Conservation (phyloP, 148 eudicot genomes). For the Cornus controversa region DNA sequence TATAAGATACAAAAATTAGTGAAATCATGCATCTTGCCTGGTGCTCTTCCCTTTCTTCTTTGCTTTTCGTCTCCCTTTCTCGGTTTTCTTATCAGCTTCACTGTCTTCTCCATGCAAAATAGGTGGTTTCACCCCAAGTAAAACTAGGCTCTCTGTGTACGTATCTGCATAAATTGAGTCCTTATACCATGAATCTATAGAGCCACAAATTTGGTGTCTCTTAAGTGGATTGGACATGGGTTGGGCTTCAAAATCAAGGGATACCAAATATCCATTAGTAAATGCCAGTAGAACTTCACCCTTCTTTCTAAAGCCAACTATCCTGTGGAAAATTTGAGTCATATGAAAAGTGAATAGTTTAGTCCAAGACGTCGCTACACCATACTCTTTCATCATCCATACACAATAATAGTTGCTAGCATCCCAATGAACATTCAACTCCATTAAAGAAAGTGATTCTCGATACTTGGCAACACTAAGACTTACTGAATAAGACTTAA, state of each 20-base stretch:
- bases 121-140: not conserved
- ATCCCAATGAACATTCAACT: not conserved
- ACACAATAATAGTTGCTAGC: not conserved
- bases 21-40: no score
- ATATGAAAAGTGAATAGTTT: no score
- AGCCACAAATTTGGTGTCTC: not conserved
- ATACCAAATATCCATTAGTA: not conserved
- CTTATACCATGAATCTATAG: not conserved
- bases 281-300: not conserved
- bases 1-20: no score
- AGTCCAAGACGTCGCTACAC: not conserved
- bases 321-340: no score
- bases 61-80: no score
- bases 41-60: no score
- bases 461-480: no score
- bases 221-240: not conserved
- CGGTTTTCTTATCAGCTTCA: no score
- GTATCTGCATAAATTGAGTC: not conserved
- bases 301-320: constrained; percentile 1
- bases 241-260: not conserved
- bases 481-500: no score
- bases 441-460: not conserved
- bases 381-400: constrained; percentile 22
- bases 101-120: no score
- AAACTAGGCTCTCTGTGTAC: not conserved